Base-by-base conservation (phyloP, 352 stramenopile genomes). In the Phytophthora chlamydospora region DNA sequence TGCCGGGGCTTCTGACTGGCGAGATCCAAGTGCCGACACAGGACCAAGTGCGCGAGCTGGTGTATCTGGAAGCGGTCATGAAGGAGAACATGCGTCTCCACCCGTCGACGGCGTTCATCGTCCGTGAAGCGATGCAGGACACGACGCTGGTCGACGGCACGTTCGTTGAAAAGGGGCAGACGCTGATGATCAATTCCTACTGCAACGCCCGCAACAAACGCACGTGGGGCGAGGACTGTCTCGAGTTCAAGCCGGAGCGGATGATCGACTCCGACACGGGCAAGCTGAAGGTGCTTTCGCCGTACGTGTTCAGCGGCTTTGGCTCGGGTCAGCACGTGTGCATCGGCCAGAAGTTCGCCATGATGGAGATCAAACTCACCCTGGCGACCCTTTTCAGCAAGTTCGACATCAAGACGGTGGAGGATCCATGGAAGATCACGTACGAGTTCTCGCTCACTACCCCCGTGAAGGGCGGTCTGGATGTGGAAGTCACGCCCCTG, bases 11-110 rank as follows among this genome's bases (percentile, higher is more conserved):
- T 6, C 16, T 69, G 10, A 68, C 49, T 2, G 68, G 66, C 1
- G 50, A 68, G 29, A 52, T 75, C 6, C 17, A 66, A 29, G 54
- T 77, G 24, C 71, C 75, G 0, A 80, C 64, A 1, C 68, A 74
- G 27, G 78, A 76, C 8, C 68, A 88, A 34, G 36, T 85, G 27
- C 62, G 74, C 44, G 46, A 80, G 8, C 64, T 93, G 8, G 68
- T 78, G 34, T 95, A 90, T 42, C 54, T 91, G 1, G 70, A 85
- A 34, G 84, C 76, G 4, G 76, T 79, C 6, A 68, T 92, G 6
- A 71, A 67, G 10, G 85, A 95, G 59, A 89, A 75, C 24, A 65
- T 95, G 31, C 80, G 86, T 0, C 59, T 95, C 9, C 81, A 81
- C 51, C 83, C 84, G 32, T 75, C 80, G 13, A 80, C 89, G 8